A percentile compares a stretch with the other conserved stretches of the same genome.
Evolutionary conservation across 208 protist species (phyloP).

Genomic region (Naegleria lovaniensis): DNA sequence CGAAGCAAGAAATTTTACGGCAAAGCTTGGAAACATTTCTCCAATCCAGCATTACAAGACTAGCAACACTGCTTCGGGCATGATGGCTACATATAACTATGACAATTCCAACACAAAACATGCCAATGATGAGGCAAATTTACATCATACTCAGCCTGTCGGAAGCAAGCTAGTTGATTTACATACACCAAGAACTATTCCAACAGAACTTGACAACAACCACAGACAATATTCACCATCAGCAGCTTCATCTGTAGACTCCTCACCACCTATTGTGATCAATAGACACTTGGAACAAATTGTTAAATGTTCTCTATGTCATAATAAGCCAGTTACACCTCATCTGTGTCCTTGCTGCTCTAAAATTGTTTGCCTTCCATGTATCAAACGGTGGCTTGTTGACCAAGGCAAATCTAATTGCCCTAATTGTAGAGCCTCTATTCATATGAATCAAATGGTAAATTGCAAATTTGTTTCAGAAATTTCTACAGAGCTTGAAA

Average conservation of each 20-base stretch:
- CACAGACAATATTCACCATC: no score
- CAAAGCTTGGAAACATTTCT: neutral
- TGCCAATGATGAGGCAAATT: neutral
- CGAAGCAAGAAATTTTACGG: neutral
- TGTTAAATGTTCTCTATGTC: conserved; percentile 7
- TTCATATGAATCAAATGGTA: neutral
- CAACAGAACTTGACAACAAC: no score
- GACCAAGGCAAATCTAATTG: neutral
- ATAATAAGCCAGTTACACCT: neutral
- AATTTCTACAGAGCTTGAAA: neutral
- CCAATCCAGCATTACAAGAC: neutral
- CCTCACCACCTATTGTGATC: neutral
- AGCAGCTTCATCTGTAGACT: no score
- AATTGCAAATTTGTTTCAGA: conserved; percentile 19
- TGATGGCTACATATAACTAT: no score
- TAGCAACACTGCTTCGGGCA: no score
- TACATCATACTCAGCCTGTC: neutral
- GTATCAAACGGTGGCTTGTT: neutral
- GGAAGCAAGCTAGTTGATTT: no score
- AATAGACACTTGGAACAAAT: neutral
- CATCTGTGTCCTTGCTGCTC: conserved; percentile 21
- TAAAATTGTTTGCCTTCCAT: neutral
- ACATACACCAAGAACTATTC: no score
- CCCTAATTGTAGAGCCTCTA: neutral
- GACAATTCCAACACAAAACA: no score